A percentile compares a stretch with the other conserved stretches of the same genome.
phyloP scores from a whole-genome alignment of 1,284 basidiomycete species.

The Rhizopogon parksii region DNA sequence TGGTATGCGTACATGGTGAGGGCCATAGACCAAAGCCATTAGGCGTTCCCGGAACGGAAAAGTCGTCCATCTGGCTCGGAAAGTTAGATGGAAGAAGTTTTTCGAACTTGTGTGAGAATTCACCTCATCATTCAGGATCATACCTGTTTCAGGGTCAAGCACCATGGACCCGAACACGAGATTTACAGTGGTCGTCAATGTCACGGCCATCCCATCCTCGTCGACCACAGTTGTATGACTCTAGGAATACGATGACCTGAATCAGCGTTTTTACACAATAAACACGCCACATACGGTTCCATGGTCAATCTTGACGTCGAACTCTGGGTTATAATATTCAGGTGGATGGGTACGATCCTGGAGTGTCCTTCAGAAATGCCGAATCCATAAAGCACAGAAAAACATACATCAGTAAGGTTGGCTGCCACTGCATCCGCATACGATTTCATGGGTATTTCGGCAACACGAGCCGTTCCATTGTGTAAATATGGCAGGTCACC shows the following conservation, averaged over 20 bases:
- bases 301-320: conserved; percentile 72
- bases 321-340: conserved; percentile 80
- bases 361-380: conserved; percentile 12
- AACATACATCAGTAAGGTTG: conserved; percentile 75
- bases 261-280: conserved; percentile 1
- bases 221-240: conserved; percentile 82
- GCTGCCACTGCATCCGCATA: conserved; percentile 56
- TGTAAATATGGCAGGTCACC: conserved; percentile 64
- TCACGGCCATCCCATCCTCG: conserved; percentile 76
- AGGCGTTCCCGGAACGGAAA: conserved; percentile 72
- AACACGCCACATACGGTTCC: conserved; percentile 61
- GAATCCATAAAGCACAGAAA: conserved; percentile 4
- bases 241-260: conserved; percentile 29
- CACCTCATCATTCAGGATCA: conserved; percentile 85
- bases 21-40: conserved; percentile 83
- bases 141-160: conserved; percentile 77
- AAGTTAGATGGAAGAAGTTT: neutral
- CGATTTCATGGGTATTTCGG: conserved; percentile 63
- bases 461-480: conserved; percentile 50
- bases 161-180: conserved; percentile 81
- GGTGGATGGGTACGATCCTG: conserved; percentile 75
- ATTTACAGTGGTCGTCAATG: conserved; percentile 86
- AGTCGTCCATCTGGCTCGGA: conserved; percentile 72
- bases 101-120: conserved; percentile 1
- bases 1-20: conserved; percentile 60